Evolutionary conservation across 495 filamentous ascomycete genomes (phyloP), one percentile per base, ranked within the genome.

Genomic region (Lophiotrema nucula): DNA sequence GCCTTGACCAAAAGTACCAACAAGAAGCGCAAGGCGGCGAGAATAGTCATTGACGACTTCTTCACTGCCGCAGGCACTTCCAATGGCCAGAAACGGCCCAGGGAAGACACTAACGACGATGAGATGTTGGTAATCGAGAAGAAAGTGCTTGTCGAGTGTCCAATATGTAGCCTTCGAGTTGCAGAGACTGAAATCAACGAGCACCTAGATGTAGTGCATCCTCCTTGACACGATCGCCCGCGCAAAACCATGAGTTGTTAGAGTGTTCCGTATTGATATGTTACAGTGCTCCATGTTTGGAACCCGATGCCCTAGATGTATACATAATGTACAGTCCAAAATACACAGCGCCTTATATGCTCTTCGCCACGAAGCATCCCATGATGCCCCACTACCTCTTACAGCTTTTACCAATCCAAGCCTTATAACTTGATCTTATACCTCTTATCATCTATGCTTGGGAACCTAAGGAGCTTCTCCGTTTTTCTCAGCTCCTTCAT

Each of bases 171-270:
- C 27, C 4, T 54, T 5, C 26, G n/a, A 8, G 24, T 70, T 25
- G 42, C 50, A 11, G 64, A 58, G 35, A 13, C 52, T 28, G 43
- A 57, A 1, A 69, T 70, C 45, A 70, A 69, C 43, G 57, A 65
- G 47, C 68, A 70, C 55, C 60, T 70, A 3, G 68, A 70, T 39
- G 16, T 47, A 38, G 45, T 64, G 39, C 68, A 70, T 61, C 56
- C 61, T 28, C 22, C 58, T 58, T 67, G 23, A 47, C 16, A 4
- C 22, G 11, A 12, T 35, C 18, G 5, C 37, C 16, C 45, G 15
- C 43, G n/a, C n/a, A n/a, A n/a, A n/a, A n/a, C n/a, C n/a, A n/a
- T n/a, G n/a, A n/a, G n/a, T n/a, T n/a, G n/a, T n/a, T n/a, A n/a
- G n/a, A n/a, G n/a, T n/a, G n/a, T n/a, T n/a, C n/a, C n/a, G n/a